phyloP scores from a whole-genome alignment of 2,329 filamentous ascomycete species.

The Rhinocladiella mackenziei region DNA sequence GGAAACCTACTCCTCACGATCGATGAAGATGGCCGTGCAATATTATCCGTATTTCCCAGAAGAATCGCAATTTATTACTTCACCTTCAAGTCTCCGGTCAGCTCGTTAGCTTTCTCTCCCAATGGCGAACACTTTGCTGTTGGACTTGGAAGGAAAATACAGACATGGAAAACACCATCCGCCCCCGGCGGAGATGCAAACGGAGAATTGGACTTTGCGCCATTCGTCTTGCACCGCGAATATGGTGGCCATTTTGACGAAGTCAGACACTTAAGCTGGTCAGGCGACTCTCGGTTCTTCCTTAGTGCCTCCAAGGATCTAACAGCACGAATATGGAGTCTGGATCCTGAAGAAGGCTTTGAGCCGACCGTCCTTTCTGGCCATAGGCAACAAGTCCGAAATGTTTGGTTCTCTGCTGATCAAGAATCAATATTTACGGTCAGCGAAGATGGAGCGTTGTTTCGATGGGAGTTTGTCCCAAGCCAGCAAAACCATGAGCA shows the following conservation, averaged over 20 bases:
- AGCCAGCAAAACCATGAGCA: constrained; percentile 55
- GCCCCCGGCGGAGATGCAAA: constrained; percentile 74
- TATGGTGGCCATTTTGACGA: constrained; percentile 86
- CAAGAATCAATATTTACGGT: constrained; percentile 96
- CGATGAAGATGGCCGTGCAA: constrained; percentile 90
- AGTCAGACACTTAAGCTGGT: constrained; percentile 88
- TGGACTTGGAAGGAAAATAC: constrained; percentile 77
- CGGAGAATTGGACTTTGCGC: constrained; percentile 88
- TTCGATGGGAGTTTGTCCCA: constrained; percentile 81
- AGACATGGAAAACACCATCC: constrained; percentile 94
- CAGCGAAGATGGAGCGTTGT: constrained; percentile 95
- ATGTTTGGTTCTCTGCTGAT: constrained; percentile 94
- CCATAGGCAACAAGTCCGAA: constrained; percentile 82
- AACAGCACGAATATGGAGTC: constrained; percentile 91
- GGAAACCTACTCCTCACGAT: constrained; percentile 90
- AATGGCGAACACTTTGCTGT: constrained; percentile 89
- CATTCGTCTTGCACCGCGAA: constrained; percentile 82
- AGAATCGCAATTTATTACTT: constrained; percentile 89
- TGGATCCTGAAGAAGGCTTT: constrained; percentile 82
- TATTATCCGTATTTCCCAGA: constrained; percentile 83
- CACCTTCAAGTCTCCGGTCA: constrained; percentile 80
- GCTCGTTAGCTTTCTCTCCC: constrained; percentile 83
- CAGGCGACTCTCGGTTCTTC: constrained; percentile 91
- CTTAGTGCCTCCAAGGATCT: constrained; percentile 87
- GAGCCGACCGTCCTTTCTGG: constrained; percentile 84